A percentile compares a stretch with the other conserved stretches of the same genome.
Evolutionary conservation across 2,329 filamentous ascomycete genomes (phyloP).

Genomic region (Zymoseptoria pseudotritici): DNA sequence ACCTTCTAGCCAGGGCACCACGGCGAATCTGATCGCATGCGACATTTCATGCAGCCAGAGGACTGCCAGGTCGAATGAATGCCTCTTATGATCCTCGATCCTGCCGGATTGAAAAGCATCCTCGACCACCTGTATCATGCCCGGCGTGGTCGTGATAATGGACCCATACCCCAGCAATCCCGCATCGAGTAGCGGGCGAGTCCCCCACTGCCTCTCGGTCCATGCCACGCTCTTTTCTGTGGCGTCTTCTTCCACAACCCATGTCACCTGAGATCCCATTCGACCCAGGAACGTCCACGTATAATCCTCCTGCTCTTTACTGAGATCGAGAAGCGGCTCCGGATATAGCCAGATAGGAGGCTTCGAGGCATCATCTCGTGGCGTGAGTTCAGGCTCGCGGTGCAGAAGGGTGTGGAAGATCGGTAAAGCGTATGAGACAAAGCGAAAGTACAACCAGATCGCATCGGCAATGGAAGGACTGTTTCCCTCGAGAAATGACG

Average conservation of each 20-base stretch:
- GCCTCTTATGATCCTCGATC: no score
- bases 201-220: no score
- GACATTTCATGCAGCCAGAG: background rate
- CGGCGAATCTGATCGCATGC: background rate
- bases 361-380: background rate
- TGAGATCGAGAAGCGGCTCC: background rate
- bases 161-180: no score
- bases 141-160: no score
- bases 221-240: no score
- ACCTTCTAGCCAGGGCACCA: background rate
- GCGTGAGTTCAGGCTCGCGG: background rate
- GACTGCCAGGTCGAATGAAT: no score
- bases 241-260: no score
- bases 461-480: background rate
- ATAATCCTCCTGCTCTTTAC: background rate
- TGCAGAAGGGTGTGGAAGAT: background rate
- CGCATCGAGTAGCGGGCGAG: no score
- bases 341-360: background rate
- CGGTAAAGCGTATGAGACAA: background rate
- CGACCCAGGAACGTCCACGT: background rate
- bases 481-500: no score
- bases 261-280: no score
- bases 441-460: background rate
- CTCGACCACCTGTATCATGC: no score
- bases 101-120: no score